Evolutionary conservation across 1,284 basidiomycete species (phyloP).

Genomic region (Trametes sp.): DNA sequence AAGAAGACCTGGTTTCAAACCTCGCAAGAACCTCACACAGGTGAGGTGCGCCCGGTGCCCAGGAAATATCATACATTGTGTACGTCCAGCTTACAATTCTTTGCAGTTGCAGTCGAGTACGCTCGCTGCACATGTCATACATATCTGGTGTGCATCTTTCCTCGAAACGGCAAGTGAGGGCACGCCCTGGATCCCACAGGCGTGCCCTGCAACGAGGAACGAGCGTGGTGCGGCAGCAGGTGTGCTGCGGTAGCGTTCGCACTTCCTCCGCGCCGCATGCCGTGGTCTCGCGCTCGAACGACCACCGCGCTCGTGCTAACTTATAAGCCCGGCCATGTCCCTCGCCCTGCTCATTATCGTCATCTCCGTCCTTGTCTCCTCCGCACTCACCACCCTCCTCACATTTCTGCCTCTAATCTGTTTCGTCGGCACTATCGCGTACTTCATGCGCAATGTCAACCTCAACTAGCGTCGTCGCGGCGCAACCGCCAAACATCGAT

Average conservation of each 20-base stretch:
- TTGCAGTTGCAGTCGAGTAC: no score
- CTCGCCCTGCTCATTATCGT: constrained; percentile 24
- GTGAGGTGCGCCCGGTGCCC: no score
- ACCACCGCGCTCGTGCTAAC: not conserved
- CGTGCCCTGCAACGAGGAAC: constrained; percentile 20
- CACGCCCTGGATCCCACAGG: not conserved
- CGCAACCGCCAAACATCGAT: constrained; percentile 20
- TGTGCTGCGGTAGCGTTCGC: constrained; percentile 10
- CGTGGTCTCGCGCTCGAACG: not conserved
- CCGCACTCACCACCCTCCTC: constrained; percentile 8
- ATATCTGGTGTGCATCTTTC: not conserved
- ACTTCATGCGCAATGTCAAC: constrained; percentile 16
- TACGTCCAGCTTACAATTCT: no score
- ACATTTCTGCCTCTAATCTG: constrained; percentile 17
- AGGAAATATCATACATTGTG: no score
- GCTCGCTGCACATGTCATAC: no score
- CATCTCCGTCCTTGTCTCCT: constrained; percentile 17
- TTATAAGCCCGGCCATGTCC: constrained; percentile 23
- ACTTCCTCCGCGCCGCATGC: constrained; percentile 5
- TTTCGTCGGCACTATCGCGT: constrained; percentile 1
- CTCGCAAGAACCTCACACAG: no score
- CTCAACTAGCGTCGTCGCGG: not conserved
- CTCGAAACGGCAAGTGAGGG: not conserved
- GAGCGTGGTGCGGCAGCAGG: constrained; percentile 12
- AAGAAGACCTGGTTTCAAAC: no score